Base-by-base conservation (phyloP, 2,329 filamentous ascomycete species). In the Onygenales sp. region DNA sequence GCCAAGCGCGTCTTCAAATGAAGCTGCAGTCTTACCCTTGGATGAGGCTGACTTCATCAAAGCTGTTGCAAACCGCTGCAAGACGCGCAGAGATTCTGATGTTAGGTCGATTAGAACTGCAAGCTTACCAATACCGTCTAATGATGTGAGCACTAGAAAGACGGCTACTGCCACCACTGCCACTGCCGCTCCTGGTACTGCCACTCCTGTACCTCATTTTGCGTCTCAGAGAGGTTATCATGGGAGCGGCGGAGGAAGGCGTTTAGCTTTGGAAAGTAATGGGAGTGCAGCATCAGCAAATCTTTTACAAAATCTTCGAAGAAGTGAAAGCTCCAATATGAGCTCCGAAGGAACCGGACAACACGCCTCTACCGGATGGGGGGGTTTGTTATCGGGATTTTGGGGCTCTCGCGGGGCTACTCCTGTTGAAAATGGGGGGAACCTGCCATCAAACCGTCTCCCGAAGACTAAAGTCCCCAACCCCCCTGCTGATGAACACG, bases 201-300 rank as follows among this genome's bases (percentile, higher is more conserved):
- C 76, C n/a, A 70, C 75, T 9, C 73, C 74, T 27, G 70, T 81
- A 32, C 74, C 79, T 6, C 77, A 81, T 62, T 81, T 82, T 68
- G 57, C 76, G 61, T 63, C 71, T 61, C 57, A 73, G 61, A 57
- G 72, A 54, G 47, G 52, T 58, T 48, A 54, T 54, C 32, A 55
- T 55, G 11, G 37, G 34, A 45, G 37, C 17, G 27, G 33, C 39
- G 17, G 52, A 50, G 27, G 56, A 54, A 34, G 17, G 54, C 21
- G 43, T 47, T 39, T 55, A 53, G 32, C 52, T 10, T 46, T 55
- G n/a, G 68, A 69, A 32, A 62, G 61, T 21, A 66, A 61, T 53
- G 70, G 72, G 47, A 74, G 70, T 55, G 62, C 78, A 49, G 79
- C 78, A n/a, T 80, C 78, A 7, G 72, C 75, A 44, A 81, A 77